Base-by-base conservation (phyloP, 768 basidiomycete genomes). In the Boletus rubroflammeus region DNA sequence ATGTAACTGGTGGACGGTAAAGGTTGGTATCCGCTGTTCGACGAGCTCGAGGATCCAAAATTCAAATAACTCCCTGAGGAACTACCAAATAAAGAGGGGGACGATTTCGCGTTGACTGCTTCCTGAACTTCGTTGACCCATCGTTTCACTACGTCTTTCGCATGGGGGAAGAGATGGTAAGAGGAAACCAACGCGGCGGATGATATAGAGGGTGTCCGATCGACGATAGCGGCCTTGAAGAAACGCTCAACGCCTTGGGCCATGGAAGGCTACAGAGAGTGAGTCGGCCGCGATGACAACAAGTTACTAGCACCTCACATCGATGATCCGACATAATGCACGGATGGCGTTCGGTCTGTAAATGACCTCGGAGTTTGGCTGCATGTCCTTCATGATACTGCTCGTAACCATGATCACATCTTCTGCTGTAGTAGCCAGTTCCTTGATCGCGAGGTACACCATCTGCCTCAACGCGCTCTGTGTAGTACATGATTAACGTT, bases 371-470 rank as follows among this genome's bases (percentile, higher is more conserved):
- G 93, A 88, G 69, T 97, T 98, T 51, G 95, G 90, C 66, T 99
- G 97, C 93, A 98, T 99, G 67, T 99, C 97, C 78, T 98, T 98
- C 95, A 97, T 97, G 72, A 99, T 98, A 66, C 93, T 97, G 71
- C 88, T 91, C 10, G 97, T 99, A 58, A 98, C 95, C 93, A 99
- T 99, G 63, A 99, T 97, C 28, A 98, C 93, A 78, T 98, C 96
- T 72, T 99, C 94, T 15, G 97, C 93, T n/a, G 89, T 88, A 34
- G 83, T 85, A 28, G 94, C 88, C 11, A 99, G 81, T 72, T 99
- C 97, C 77, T 98, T 99, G 77, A 99, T 98, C 48, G 96, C 90
- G 55, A 99, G 81, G 76, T 99, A 99, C 25, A 99, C 95, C 77
- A 94, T 95, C 73, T 99, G 97, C 54, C 97, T 86, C 57, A 99